Evolutionary conservation across 805 yeast species (phyloP).

Genomic region (Candida montana): DNA sequence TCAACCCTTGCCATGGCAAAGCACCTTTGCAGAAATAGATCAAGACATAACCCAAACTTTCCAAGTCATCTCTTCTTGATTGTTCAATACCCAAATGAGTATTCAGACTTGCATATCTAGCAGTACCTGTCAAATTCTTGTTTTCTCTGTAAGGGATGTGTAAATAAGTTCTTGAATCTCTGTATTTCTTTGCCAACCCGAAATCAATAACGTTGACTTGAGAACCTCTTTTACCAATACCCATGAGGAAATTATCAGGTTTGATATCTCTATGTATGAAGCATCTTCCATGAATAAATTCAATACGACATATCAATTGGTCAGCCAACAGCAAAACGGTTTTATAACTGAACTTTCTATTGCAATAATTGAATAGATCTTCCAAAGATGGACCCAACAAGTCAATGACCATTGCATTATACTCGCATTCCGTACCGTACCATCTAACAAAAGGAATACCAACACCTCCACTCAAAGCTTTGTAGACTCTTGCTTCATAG

Average conservation of each 20-base stretch:
- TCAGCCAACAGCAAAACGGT: constrained; percentile 91
- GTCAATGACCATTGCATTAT: constrained; percentile 95
- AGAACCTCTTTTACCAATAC: constrained; percentile 89
- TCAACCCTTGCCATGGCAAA: constrained; percentile 97
- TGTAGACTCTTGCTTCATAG: constrained; percentile 94
- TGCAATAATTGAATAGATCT: constrained; percentile 93
- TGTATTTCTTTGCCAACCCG: constrained; percentile 89
- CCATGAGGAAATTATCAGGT: constrained; percentile 88
- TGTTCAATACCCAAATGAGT: constrained; percentile 97
- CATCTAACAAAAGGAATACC: constrained; percentile 97
- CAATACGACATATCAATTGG: constrained; percentile 90
- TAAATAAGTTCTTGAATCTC: constrained; percentile 90
- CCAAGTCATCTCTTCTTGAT: constrained; percentile 93
- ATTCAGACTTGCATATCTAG: constrained; percentile 91
- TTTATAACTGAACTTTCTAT: constrained; percentile 86
- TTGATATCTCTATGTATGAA: constrained; percentile 95
- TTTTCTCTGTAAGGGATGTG: constrained; percentile 97
- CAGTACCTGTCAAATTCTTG: constrained; percentile 95
- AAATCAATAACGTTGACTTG: constrained; percentile 96
- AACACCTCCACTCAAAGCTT: constrained; percentile 90
- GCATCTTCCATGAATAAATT: constrained; percentile 91
- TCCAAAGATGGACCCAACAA: constrained; percentile 92
- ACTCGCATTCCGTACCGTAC: constrained; percentile 96
- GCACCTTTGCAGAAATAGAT: constrained; percentile 94
- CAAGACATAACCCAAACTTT: constrained; percentile 88